Conservation (phyloP, 2,329 filamentous ascomycete genomes). For the Aspergillus clavatus region DNA sequence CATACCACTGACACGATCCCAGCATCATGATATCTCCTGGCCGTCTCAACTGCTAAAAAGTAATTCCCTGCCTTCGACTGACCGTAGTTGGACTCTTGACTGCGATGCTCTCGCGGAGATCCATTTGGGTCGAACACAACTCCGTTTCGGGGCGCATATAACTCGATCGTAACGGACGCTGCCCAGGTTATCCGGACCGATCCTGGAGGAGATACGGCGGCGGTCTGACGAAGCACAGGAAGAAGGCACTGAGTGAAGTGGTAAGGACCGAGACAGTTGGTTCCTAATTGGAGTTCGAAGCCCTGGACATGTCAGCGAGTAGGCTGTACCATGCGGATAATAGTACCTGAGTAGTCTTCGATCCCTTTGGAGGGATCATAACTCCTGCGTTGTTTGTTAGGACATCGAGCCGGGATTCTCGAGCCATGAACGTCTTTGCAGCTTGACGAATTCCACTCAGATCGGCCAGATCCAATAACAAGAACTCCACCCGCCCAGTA, state of each 20-base stretch:
- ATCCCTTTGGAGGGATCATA: constrained; percentile 32
- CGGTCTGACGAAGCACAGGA: constrained; percentile 32
- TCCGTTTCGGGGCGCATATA: constrained; percentile 9
- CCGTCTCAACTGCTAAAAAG: constrained; percentile 27
- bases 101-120: constrained; percentile 11
- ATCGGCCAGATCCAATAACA: constrained; percentile 44
- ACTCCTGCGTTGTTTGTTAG: constrained; percentile 41
- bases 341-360: constrained; percentile 20
- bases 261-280: constrained; percentile 39
- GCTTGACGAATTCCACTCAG: constrained; percentile 15
- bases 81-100: constrained; percentile 30
- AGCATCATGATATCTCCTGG: constrained; percentile 24
- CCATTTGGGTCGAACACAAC: constrained; percentile 12
- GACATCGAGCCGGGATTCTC: constrained; percentile 38
- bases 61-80: constrained; percentile 31
- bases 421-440: constrained; percentile 30
- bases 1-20: constrained; percentile 31
- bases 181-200: constrained; percentile 36
- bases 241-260: constrained; percentile 38
- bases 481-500: constrained; percentile 39
- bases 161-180: constrained; percentile 15
- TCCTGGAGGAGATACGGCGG: constrained; percentile 13
- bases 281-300: constrained; percentile 37
- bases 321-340: too few relatives aligned
- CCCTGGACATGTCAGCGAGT: constrained; percentile 13